These are phyloP conservation scores for Kwoniella newhampshirensis DNA, from an alignment of 768 basidiomycete genomes.

Conservation along the genomic window DNA sequence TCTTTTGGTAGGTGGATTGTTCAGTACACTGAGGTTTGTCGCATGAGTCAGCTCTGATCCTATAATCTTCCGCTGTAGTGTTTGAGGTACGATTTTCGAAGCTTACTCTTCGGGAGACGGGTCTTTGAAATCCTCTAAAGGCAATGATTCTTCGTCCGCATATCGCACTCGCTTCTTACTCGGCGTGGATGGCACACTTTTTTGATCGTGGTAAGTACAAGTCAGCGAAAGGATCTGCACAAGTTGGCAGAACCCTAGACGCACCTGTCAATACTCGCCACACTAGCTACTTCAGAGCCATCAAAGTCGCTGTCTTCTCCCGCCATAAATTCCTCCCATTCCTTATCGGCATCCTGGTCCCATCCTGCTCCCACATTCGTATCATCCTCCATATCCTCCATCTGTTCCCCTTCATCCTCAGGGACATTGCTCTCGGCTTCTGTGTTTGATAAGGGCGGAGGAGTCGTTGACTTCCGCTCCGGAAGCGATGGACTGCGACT, in stretches of 20 bases:
- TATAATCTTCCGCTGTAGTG: too few relatives aligned
- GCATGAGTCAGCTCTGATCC: too few relatives aligned
- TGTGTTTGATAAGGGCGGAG: background rate
- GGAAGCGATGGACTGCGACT: background rate
- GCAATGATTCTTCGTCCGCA: slow-evolving; percentile 46
- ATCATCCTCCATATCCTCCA: slow-evolving; percentile 28
- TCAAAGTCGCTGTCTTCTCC: slow-evolving; percentile 25
- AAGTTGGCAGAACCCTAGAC: background rate
- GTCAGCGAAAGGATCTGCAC: background rate
- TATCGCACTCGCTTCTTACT: slow-evolving; percentile 45
- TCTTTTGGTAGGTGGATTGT: slow-evolving; percentile 24
- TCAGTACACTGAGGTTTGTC: too few relatives aligned
- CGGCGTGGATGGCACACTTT: slow-evolving; percentile 35
- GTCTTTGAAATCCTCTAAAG: slow-evolving; percentile 45
- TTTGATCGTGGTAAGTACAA: background rate
- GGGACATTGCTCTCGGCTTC: background rate
- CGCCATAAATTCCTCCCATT: slow-evolving; percentile 82
- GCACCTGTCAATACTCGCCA: slow-evolving; percentile 16
- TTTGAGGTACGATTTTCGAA: too few relatives aligned
- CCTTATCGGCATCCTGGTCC: slow-evolving; percentile 77
- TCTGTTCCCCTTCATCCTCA: slow-evolving; percentile 16
- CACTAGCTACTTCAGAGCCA: slow-evolving; percentile 15
- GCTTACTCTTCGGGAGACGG: slow-evolving; percentile 24
- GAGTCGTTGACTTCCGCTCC: background rate
- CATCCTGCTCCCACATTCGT: slow-evolving; percentile 53